Evolutionary conservation across 805 yeast species (phyloP).

Genomic region (Torulaspora indica): DNA sequence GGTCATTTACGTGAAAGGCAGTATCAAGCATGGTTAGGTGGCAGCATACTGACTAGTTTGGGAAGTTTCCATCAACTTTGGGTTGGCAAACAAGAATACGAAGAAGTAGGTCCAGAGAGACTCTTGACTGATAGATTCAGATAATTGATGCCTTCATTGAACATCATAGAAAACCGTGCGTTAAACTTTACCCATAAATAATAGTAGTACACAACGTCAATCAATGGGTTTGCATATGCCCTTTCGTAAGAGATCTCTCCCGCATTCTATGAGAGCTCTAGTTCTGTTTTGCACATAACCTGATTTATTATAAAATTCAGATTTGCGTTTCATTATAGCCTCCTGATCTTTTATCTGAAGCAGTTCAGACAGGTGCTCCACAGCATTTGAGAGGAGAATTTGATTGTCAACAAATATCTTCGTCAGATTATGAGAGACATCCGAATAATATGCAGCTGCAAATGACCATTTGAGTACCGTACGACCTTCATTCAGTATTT

Average conservation of each 20-base stretch:
- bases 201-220: slow-evolving; percentile 6
- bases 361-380: slow-evolving; percentile 62
- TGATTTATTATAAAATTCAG: slow-evolving; percentile 38
- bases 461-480: slow-evolving; percentile 86
- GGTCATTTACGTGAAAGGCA: slow-evolving; percentile 76
- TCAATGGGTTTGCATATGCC: slow-evolving; percentile 30
- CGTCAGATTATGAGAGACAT: slow-evolving; percentile 46
- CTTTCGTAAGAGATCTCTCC: slow-evolving; percentile 34
- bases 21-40: slow-evolving; percentile 87
- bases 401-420: slow-evolving; percentile 69
- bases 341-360: slow-evolving; percentile 43
- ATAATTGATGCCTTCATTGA: slow-evolving; percentile 31
- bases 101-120: slow-evolving; percentile 82
- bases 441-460: slow-evolving; percentile 68
- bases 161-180: background rate
- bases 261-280: slow-evolving; percentile 38
- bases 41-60: slow-evolving; percentile 77
- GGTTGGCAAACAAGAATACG: slow-evolving; percentile 84
- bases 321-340: slow-evolving; percentile 34
- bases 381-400: slow-evolving; percentile 55
- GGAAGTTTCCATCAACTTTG: slow-evolving; percentile 95
- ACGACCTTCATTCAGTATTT: slow-evolving; percentile 61
- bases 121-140: slow-evolving; percentile 78
- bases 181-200: slow-evolving; percentile 1
- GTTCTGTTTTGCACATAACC: slow-evolving; percentile 37